Conservation (phyloP, 75 land plant species). For the Azolla pinnata region DNA sequence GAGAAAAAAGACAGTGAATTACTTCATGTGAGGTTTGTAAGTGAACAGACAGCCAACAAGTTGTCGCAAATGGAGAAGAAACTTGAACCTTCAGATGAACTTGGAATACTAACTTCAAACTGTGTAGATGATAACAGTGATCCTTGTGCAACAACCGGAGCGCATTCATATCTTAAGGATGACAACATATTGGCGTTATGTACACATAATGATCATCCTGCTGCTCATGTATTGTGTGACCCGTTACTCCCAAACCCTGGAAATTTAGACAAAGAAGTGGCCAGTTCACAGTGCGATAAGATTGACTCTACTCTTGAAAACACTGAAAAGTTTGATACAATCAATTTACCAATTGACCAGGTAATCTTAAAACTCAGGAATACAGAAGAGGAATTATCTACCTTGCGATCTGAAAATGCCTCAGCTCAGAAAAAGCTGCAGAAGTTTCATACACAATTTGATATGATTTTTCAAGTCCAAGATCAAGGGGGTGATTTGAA, state of each 20-base stretch:
- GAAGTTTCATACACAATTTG: constrained; percentile 20
- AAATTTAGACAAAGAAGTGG: constrained; percentile 5
- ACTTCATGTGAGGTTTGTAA: constrained; percentile 57
- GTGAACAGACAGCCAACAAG: constrained; percentile 68
- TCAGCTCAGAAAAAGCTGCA: constrained; percentile 11
- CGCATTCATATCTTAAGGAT: constrained; percentile 42
- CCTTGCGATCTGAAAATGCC: constrained; percentile 22
- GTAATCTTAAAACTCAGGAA: constrained; percentile 16
- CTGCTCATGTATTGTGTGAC: too few species aligned
- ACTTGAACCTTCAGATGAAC: constrained; percentile 10
- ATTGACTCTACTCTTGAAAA: too few species aligned
- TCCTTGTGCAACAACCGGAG: constrained; percentile 43
- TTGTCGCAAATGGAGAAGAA: constrained; percentile 55
- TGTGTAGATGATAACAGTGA: background rate
- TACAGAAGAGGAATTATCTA: constrained; percentile 15
- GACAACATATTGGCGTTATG: constrained; percentile 16
- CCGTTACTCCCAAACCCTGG: constrained; percentile 18
- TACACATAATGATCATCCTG: constrained; percentile 67
- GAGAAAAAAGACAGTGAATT: constrained; percentile 54
- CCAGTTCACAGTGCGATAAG: constrained; percentile 21
- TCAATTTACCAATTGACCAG: too few species aligned
- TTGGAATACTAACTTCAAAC: too few species aligned
- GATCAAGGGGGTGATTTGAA: constrained; percentile 10
- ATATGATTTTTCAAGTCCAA: constrained; percentile 17
- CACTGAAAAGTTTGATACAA: too few species aligned